These are phyloP conservation scores for Chlorophyllum brunneum DNA, from an alignment of 768 basidiomycete genomes.

Conservation along the genomic window DNA sequence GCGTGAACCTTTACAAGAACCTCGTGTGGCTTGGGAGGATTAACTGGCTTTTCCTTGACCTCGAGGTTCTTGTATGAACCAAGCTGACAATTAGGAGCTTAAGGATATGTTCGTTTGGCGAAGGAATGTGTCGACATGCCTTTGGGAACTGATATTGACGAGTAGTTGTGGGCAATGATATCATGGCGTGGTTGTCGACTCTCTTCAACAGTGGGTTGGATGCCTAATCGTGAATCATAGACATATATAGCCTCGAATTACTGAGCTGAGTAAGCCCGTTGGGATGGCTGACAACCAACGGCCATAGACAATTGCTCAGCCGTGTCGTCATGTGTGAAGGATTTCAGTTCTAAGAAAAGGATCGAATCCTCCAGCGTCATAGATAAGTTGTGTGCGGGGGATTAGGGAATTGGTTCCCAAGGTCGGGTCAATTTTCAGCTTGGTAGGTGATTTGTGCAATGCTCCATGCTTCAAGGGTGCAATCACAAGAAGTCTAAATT, in stretches of 20 bases:
- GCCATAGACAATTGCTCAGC: too few relatives aligned
- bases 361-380: too few relatives aligned
- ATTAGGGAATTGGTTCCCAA: too few relatives aligned
- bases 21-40: constrained; percentile 37
- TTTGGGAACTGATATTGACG: constrained; percentile 7
- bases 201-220: too few relatives aligned
- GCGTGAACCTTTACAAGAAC: constrained; percentile 55
- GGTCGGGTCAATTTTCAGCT: too few relatives aligned
- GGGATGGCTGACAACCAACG: too few relatives aligned
- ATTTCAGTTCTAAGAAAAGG: constrained; percentile 59
- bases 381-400: too few relatives aligned
- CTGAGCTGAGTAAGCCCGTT: constrained; percentile 3
- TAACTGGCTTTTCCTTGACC: constrained; percentile 23
- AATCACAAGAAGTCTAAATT: too few relatives aligned
- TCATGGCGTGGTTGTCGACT: background rate
- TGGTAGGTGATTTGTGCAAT: too few relatives aligned
- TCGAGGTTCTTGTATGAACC: constrained; percentile 21
- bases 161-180: constrained; percentile 2
- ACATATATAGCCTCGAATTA: background rate
- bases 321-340: constrained; percentile 31
- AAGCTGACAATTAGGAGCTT: constrained; percentile 16
- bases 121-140: background rate
- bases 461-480: too few relatives aligned
- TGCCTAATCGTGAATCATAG: background rate
- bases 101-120: too few relatives aligned